phyloP scores from a whole-genome alignment of 148 eudicot genomes.

The Dysphania ambrosioides region DNA sequence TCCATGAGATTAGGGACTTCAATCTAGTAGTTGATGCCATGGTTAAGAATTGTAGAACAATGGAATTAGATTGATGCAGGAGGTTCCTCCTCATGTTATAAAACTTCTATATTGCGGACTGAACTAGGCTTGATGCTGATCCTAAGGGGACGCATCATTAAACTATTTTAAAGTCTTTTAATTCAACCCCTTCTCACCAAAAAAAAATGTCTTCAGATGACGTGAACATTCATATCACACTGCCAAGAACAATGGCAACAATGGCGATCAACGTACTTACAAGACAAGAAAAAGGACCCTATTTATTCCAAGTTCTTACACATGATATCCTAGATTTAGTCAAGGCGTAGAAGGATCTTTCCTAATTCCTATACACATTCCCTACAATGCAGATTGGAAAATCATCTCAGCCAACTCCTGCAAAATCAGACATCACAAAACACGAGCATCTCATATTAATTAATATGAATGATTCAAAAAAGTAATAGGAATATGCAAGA shows the following conservation, averaged over 20 bases:
- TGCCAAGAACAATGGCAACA: background rate
- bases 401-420: conserved; percentile 99
- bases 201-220: too few species aligned
- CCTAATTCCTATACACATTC: background rate
- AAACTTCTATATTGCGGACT: too few species aligned
- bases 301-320: background rate
- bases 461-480: background rate
- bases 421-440: conserved; percentile 20
- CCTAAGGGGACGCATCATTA: too few species aligned
- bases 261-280: background rate
- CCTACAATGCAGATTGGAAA: conserved; percentile 62
- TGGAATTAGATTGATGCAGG: too few species aligned
- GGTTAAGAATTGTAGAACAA: too few species aligned
- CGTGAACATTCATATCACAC: background rate
- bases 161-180: too few species aligned
- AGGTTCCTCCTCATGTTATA: too few species aligned
- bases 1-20: too few species aligned
- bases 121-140: too few species aligned
- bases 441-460: background rate
- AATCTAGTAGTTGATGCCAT: too few species aligned
- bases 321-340: background rate
- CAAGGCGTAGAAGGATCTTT: background rate
- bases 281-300: background rate
- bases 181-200: too few species aligned
- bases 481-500: background rate